Conservation (phyloP, 441 rosid species). For the Breynia disticha region DNA sequence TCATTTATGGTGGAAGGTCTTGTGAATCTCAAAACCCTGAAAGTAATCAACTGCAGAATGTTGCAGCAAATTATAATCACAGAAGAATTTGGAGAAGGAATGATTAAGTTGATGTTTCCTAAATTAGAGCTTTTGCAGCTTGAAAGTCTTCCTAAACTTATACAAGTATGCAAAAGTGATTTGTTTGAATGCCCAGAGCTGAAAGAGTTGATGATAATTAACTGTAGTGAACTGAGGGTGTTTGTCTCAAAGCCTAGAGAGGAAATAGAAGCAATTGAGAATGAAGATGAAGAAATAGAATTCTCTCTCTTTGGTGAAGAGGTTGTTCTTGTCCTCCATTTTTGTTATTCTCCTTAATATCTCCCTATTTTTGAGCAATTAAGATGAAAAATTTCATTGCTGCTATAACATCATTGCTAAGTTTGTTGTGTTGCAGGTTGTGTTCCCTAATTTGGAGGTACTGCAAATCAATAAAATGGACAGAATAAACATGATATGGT, state of each 20-base stretch:
- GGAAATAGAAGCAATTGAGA: no score
- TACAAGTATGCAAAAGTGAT: neutral
- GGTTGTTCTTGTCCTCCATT: neutral
- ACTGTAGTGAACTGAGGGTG: neutral
- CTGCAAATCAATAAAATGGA: constrained; percentile 2
- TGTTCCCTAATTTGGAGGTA: constrained; percentile 11
- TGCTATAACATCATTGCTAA: neutral
- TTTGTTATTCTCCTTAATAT: no score
- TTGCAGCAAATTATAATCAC: constrained; percentile 4
- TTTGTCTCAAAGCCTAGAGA: neutral
- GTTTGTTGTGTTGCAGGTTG: constrained; percentile 6
- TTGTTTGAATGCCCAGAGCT: neutral
- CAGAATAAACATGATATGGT: constrained; percentile 17
- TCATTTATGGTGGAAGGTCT: constrained; percentile 4
- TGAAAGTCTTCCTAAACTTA: constrained; percentile 3
- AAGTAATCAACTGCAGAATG: neutral
- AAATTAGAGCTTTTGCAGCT: constrained; percentile 5
- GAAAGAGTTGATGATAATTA: neutral
- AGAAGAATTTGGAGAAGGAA: neutral
- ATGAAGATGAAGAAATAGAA: neutral
- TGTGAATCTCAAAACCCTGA: constrained; percentile 8
- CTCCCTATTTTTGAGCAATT: no score
- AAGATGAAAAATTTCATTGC: neutral
- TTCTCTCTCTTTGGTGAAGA: constrained; percentile 12
- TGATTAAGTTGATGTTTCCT: neutral